Evolutionary conservation across 140 eudicot species (phyloP), one percentile per base, ranked within the genome.

Genomic region (Oenanthe javanica): DNA sequence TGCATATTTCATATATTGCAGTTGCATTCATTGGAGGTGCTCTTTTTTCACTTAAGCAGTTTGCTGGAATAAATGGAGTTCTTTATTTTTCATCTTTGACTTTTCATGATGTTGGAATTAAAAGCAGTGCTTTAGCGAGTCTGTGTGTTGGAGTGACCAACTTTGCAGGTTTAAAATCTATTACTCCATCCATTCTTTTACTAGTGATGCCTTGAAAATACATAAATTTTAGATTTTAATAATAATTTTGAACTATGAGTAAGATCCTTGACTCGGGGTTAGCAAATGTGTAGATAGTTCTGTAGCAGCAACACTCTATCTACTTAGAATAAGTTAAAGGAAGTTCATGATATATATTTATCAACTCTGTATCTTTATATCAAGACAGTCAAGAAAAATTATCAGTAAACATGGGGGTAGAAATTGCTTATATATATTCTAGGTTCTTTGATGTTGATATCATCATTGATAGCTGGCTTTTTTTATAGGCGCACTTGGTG

Each of bases 51-150:
- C 93, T 93, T 75, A 96, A 93, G 72, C 98, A 93, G 83, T 89
- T 93, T 80, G 91, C 98, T 77, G 98, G 98, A 61, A 91, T 93
- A 81, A 93, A 93, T 82, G 98, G 94, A 61, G 95, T 93, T 84
- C 96, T 93, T 71, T 93, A 93, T 79, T 93, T 91, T 81, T 91
- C 98, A 57, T 93, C 98, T 19, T 88, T 93, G 85, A 91, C 94
- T 80, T 93, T 93, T 79, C 82, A 84, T 84, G 96, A 91, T 79
- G 97, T 89, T 79, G 98, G 98, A 79, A 87, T n/a, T n/a, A n/a
- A n/a, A n/a, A n/a, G n/a, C n/a, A n/a, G n/a, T n/a, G n/a, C n/a
- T n/a, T n/a, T n/a, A n/a, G n/a, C n/a, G n/a, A n/a, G n/a, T n/a
- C n/a, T n/a, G n/a, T n/a, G n/a, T n/a, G n/a, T n/a, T n/a, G 98